These are phyloP conservation scores for Phanerochaete carnosa DNA, from an alignment of 768 basidiomycete species.

Conservation along the genomic window DNA sequence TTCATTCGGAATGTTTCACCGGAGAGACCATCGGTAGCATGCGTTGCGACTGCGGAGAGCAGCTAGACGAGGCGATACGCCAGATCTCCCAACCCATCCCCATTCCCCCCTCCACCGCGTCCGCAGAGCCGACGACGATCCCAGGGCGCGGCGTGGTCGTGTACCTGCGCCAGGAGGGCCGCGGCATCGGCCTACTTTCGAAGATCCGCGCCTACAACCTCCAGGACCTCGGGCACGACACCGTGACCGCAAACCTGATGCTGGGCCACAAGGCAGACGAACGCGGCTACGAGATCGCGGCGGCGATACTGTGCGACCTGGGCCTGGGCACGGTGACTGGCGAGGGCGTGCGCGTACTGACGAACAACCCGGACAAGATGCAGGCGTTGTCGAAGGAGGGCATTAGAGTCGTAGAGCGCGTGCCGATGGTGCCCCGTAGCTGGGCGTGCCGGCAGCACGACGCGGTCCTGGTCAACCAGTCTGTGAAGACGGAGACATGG, in stretches of 20 bases:
- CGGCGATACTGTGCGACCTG: constrained; percentile 84
- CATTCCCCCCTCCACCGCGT: constrained; percentile 19
- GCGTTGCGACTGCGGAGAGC: constrained; percentile 99
- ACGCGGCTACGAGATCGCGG: constrained; percentile 89
- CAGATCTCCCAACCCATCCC: constrained; percentile 75
- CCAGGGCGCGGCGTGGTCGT: constrained; percentile 91
- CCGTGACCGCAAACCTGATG: constrained; percentile 95
- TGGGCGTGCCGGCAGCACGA: constrained; percentile 51
- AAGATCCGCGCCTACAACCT: constrained; percentile 98
- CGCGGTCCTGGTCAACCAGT: constrained; percentile 16
- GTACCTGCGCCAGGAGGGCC: constrained; percentile 95
- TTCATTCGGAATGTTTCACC: constrained; percentile 98
- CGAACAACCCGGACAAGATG: constrained; percentile 98
- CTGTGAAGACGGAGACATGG: constrained; percentile 18
- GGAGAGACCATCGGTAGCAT: constrained; percentile 97
- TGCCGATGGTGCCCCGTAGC: constrained; percentile 91
- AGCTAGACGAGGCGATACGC: constrained; percentile 95
- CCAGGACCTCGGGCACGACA: constrained; percentile 97
- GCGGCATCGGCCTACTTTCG: constrained; percentile 92
- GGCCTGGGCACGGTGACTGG: constrained; percentile 58
- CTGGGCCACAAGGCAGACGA: constrained; percentile 94
- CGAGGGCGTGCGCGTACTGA: constrained; percentile 75
- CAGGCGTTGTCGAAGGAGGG: constrained; percentile 83
- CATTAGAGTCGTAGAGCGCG: constrained; percentile 75
- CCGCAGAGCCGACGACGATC: constrained; percentile 37